Percentiles rank a stretch among this genome's conserved stretches.
Conservation (phyloP, 73 alveolate genomes). For the Paramecium tetraurelia region DNA sequence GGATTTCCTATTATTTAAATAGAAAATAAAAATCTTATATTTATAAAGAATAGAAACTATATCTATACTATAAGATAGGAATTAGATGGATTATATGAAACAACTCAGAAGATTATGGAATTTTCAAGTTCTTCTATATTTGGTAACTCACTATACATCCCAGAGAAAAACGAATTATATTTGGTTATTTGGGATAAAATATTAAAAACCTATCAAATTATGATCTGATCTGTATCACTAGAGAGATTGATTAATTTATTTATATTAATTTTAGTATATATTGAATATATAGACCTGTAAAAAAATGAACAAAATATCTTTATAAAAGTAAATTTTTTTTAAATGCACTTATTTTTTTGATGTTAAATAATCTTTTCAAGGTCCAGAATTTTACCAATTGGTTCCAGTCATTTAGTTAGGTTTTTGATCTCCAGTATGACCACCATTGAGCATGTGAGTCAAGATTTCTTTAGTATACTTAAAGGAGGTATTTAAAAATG, state of each 20-base stretch:
- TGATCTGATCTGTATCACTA: not conserved
- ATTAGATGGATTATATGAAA: not conserved
- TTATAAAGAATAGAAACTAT: not conserved
- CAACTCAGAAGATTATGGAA: not conserved
- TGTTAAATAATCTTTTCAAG: not conserved
- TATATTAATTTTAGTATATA: no score
- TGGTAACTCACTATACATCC: not conserved
- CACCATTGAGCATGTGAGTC: constrained; percentile 82
- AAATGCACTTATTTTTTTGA: not conserved
- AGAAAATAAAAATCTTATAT: not conserved
- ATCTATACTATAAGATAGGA: not conserved
- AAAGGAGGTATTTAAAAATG: not conserved
- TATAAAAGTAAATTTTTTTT: not conserved
- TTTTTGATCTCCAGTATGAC: not conserved
- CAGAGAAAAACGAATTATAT: not conserved
- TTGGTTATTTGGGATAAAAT: not conserved
- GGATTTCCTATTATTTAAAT: not conserved
- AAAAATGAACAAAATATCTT: not conserved
- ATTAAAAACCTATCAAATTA: not conserved
- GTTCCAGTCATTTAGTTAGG: constrained; percentile 40
- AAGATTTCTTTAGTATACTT: constrained; percentile 92
- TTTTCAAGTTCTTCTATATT: not conserved
- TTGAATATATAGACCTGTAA: no score
- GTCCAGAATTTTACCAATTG: constrained; percentile 29
- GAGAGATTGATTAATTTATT: not conserved